Base-by-base conservation (phyloP, 768 basidiomycete species). In the Amanita thiersii region DNA sequence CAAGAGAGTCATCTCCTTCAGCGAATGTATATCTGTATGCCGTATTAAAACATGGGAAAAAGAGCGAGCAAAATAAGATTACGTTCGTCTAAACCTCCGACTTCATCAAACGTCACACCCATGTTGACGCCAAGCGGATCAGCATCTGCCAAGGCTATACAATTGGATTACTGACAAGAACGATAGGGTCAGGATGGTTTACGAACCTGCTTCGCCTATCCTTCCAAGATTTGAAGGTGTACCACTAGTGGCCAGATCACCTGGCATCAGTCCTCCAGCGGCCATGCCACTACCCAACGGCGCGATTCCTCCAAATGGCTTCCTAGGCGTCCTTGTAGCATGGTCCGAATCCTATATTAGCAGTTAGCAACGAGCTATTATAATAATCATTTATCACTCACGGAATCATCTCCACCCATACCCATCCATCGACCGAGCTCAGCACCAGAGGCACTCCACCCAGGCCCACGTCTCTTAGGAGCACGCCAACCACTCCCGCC, bases 1-100 rank as follows among this genome's bases (percentile, higher is more conserved):
- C 0, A 99, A 73, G 6, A 97, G 70, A 0, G 97, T 97, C 96
- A 99, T 98, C 58, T 99, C 96, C 64, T 97, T 98, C 45, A 98
- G 65, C 5, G 91, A 86, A 55, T 94, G 90, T 42, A 99, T 94
- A 52, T 99, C 90, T 93, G 38, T 15, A 43, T 3, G 17, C 14
- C 28, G 19, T 18, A 11, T 43, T 36, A 7, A 26, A 20, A 12
- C n/a, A 3, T 26, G 14, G 5, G 7, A 8, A 14, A 9, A 6
- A 18, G 17, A 20, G 8, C 18, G 25, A 15, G 35, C 3, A 42
- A 2, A 15, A 31, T 17, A 21, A 4, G 21, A 31, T 35, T 28
- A 92, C 91, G 94, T 40, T 90, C 86, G 52, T 97, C 93, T 29
- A 99, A 65, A 2, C 96, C 96, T 17, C 96, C 96, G 19, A 98